These are phyloP conservation scores for Boletus sp. DNA, from an alignment of 768 basidiomycete species.

Conservation along the genomic window DNA sequence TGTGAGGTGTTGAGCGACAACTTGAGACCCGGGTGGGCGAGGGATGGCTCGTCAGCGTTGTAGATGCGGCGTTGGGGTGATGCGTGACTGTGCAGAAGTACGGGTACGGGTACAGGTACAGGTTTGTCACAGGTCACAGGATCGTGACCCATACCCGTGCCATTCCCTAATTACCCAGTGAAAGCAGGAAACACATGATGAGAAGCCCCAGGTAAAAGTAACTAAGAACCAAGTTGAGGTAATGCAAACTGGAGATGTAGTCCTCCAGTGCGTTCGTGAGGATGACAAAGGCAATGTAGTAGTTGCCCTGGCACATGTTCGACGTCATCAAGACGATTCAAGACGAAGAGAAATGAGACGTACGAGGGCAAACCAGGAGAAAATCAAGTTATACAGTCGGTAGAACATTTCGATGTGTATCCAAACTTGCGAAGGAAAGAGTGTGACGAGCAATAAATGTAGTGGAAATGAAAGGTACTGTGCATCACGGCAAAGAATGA, in stretches of 20 bases:
- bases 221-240: slow-evolving; percentile 74
- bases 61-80: too few relatives aligned
- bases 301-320: slow-evolving; percentile 62
- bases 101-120: too few relatives aligned
- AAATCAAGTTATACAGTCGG: slow-evolving; percentile 85
- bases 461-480: slow-evolving; percentile 89
- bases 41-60: too few relatives aligned
- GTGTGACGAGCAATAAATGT: slow-evolving; percentile 91
- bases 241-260: slow-evolving; percentile 57
- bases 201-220: slow-evolving; percentile 89
- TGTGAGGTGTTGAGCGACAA: too few relatives aligned
- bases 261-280: slow-evolving; percentile 71
- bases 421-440: slow-evolving; percentile 80
- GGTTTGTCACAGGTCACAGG: too few relatives aligned
- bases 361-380: slow-evolving; percentile 88
- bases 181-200: slow-evolving; percentile 82
- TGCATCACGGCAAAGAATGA: slow-evolving; percentile 98
- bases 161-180: slow-evolving; percentile 88
- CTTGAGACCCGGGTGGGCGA: too few relatives aligned
- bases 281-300: slow-evolving; percentile 85
- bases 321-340: not conserved
- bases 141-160: too few relatives aligned
- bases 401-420: slow-evolving; percentile 94
- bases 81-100: too few relatives aligned
- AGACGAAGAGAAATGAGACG: slow-evolving; percentile 19